phyloP scores from a whole-genome alignment of 495 filamentous ascomycete species.

The Darksidea phi region DNA sequence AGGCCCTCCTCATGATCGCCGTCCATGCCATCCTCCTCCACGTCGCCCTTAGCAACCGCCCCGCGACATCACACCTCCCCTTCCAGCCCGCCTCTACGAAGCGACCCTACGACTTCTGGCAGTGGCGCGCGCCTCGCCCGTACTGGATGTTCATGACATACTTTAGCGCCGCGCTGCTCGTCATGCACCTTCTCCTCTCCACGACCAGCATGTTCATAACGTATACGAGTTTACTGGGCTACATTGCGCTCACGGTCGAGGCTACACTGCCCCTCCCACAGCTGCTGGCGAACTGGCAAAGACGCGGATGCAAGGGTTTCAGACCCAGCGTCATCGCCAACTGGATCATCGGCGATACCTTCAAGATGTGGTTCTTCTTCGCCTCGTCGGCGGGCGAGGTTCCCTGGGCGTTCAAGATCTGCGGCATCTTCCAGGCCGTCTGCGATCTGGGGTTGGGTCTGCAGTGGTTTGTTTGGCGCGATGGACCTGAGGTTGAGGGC shows the following conservation, averaged over 20 bases:
- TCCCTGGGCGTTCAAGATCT: constrained; percentile 85
- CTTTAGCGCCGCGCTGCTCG: constrained; percentile 62
- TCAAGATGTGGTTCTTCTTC: constrained; percentile 93
- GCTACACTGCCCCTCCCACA: constrained; percentile 88
- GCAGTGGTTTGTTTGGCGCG: constrained; percentile 83
- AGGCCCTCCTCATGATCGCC: constrained; percentile 81
- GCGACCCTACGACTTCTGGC: constrained; percentile 91
- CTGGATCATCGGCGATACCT: constrained; percentile 87
- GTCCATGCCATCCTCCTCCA: constrained; percentile 84
- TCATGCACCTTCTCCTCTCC: constrained; percentile 71
- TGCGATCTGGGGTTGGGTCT: constrained; percentile 81
- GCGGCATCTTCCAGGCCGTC: constrained; percentile 84
- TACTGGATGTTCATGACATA: constrained; percentile 87
- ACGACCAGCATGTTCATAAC: constrained; percentile 58
- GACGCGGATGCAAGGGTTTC: constrained; percentile 84
- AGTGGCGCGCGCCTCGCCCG: constrained; percentile 80
- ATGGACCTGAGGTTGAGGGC: constrained; percentile 42
- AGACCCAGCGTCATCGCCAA: constrained; percentile 78
- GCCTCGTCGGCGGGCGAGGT: constrained; percentile 58
- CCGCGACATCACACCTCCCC: constrained; percentile 44
- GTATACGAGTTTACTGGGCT: constrained; percentile 74
- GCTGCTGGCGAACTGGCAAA: constrained; percentile 73
- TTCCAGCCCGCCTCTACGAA: constrained; percentile 49
- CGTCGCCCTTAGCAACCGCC: constrained; percentile 84
- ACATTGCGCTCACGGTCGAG: constrained; percentile 82